These are phyloP conservation scores for Aspergillus viridinutans DNA, from an alignment of 2,329 filamentous ascomycete genomes.

Conservation along the genomic window DNA sequence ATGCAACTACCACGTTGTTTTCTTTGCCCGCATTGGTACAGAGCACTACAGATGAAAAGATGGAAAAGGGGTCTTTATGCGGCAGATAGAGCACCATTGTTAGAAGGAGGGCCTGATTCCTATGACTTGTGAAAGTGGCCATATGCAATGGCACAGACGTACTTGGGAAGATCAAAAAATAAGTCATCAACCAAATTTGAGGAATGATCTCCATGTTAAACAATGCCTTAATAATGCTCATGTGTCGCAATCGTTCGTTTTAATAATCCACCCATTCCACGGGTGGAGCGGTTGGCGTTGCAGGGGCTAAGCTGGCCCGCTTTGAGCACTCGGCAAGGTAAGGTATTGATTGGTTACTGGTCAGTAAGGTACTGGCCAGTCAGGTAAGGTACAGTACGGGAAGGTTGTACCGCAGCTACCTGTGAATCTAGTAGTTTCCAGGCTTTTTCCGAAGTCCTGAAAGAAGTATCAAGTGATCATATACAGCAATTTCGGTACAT, in stretches of 20 bases:
- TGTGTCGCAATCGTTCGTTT: background rate
- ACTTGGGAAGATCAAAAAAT: background rate
- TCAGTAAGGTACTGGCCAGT: background rate
- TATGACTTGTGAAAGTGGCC: background rate
- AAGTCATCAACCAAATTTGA: background rate
- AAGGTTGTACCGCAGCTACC: background rate
- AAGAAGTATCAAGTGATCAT: constrained; percentile 3
- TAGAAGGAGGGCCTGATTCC: background rate
- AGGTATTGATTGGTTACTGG: background rate
- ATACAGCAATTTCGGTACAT: constrained; percentile 8
- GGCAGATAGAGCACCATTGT: background rate
- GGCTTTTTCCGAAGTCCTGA: background rate
- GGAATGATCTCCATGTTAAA: background rate
- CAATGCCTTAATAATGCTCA: background rate
- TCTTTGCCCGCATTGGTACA: constrained; percentile 6
- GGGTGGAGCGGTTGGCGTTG: constrained; percentile 5
- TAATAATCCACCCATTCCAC: background rate
- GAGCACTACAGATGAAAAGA: background rate
- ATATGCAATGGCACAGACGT: background rate
- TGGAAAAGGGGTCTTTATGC: background rate
- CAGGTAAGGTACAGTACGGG: background rate
- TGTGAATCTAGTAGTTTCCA: constrained; percentile 3
- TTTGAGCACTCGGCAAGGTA: background rate
- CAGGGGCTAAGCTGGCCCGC: constrained; percentile 1
- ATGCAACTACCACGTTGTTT: constrained; percentile 16